Evolutionary conservation across 1,284 basidiomycete species (phyloP).

Genomic region (Blastosporella zonata): DNA sequence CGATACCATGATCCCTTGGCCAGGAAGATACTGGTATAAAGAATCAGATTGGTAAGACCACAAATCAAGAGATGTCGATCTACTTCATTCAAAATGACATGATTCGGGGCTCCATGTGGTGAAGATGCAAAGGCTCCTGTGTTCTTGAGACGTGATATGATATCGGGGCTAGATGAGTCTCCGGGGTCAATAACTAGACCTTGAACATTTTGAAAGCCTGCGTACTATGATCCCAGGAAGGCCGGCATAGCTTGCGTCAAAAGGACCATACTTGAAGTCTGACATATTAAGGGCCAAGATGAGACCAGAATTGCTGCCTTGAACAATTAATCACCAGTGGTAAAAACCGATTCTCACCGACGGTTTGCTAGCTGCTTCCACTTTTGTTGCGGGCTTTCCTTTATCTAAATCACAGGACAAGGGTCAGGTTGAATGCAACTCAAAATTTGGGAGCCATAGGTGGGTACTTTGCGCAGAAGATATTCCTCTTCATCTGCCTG

Average conservation of each 20-base stretch:
- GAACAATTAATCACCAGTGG: background rate
- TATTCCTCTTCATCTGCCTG: constrained; percentile 73
- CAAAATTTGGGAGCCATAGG: background rate
- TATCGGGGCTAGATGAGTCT: constrained; percentile 57
- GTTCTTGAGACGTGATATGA: constrained; percentile 64
- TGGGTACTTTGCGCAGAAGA: constrained; percentile 66
- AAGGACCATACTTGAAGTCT: constrained; percentile 76
- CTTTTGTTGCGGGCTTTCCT: constrained; percentile 73
- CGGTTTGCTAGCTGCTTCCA: constrained; percentile 85
- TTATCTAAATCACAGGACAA: constrained; percentile 41
- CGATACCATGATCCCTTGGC: constrained; percentile 88
- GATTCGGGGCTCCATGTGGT: constrained; percentile 72
- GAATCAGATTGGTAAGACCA: constrained; percentile 15
- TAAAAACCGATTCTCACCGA: constrained; percentile 43
- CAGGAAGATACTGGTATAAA: constrained; percentile 67
- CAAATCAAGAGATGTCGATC: constrained; percentile 14
- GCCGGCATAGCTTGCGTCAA: constrained; percentile 62
- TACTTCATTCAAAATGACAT: constrained; percentile 85
- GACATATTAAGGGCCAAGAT: constrained; percentile 12
- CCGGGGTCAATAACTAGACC: constrained; percentile 4
- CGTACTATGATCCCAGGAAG: constrained; percentile 60
- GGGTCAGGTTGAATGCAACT: background rate
- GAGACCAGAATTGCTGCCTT: constrained; percentile 4
- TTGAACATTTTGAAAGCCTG: constrained; percentile 4
- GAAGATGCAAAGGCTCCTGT: constrained; percentile 62